These are phyloP conservation scores for Trichoderma atroviride DNA, from an alignment of 2,329 filamentous ascomycete genomes.

Conservation along the genomic window DNA sequence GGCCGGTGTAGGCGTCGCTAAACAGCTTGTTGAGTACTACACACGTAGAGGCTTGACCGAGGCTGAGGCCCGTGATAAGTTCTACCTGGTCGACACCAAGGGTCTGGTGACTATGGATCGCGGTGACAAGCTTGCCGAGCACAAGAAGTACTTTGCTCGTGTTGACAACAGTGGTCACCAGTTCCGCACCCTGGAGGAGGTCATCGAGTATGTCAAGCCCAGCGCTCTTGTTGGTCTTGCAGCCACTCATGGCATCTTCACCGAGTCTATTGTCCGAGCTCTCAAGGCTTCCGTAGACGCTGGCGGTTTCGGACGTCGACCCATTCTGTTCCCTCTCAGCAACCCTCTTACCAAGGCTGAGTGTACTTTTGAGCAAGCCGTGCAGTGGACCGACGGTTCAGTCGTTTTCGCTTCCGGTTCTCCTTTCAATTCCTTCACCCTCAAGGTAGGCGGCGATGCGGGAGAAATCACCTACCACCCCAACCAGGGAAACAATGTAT, in stretches of 20 bases:
- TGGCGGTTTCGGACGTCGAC: slow-evolving; percentile 70
- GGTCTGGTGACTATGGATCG: slow-evolving; percentile 92
- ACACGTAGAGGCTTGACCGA: slow-evolving; percentile 88
- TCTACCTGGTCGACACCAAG: slow-evolving; percentile 97
- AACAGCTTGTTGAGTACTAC: slow-evolving; percentile 97
- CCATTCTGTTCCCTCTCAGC: slow-evolving; percentile 94
- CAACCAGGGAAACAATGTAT: slow-evolving; percentile 84
- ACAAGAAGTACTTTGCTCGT: slow-evolving; percentile 75
- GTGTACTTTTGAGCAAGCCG: slow-evolving; percentile 93
- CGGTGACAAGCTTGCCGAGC: slow-evolving; percentile 89
- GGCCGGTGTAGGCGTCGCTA: slow-evolving; percentile 94
- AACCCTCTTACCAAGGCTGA: slow-evolving; percentile 97
- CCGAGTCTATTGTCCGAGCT: slow-evolving; percentile 77
- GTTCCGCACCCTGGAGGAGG: slow-evolving; percentile 81
- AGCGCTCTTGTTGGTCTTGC: slow-evolving; percentile 93
- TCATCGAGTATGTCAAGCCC: slow-evolving; percentile 93
- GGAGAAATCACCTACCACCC: slow-evolving; percentile 69
- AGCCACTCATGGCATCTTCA: slow-evolving; percentile 93
- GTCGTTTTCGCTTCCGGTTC: slow-evolving; percentile 95
- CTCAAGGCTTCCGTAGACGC: slow-evolving; percentile 66
- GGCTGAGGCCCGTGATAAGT: slow-evolving; percentile 83
- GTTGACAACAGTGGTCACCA: slow-evolving; percentile 66
- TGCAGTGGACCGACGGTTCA: slow-evolving; percentile 86
- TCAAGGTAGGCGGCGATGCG: slow-evolving; percentile 59
- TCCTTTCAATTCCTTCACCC: slow-evolving; percentile 76